Percentiles rank a stretch among this genome's conserved stretches.
phyloP scores from a whole-genome alignment of 768 basidiomycete genomes.

The Leccinellum albellum region DNA sequence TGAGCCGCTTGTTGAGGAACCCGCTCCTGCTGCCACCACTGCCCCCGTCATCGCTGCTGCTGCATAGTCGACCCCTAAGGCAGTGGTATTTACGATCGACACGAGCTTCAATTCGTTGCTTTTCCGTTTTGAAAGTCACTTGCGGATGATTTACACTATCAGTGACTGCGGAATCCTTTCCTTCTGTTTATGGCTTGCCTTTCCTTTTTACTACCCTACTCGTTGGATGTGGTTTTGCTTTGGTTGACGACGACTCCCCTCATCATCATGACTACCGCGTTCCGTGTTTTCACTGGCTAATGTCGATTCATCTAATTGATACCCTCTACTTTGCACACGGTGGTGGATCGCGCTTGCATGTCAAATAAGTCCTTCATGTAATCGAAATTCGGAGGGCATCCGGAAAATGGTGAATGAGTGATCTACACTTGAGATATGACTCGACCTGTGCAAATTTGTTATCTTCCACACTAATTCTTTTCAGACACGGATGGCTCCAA shows the following conservation, averaged over 20 bases:
- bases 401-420: not conserved
- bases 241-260: constrained; percentile 50
- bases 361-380: constrained; percentile 32
- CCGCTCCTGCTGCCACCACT: constrained; percentile 39
- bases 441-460: constrained; percentile 13
- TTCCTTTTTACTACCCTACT: constrained; percentile 39
- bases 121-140: constrained; percentile 35
- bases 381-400: constrained; percentile 22
- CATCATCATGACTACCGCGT: constrained; percentile 62
- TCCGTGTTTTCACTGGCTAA: constrained; percentile 62
- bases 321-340: constrained; percentile 38
- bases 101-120: constrained; percentile 36
- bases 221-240: constrained; percentile 59
- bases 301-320: constrained; percentile 62
- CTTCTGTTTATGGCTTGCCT: constrained; percentile 34
- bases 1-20: constrained; percentile 37
- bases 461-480: not conserved
- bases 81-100: constrained; percentile 42
- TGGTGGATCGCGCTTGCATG: constrained; percentile 34
- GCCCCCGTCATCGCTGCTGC: constrained; percentile 73
- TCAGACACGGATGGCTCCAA: constrained; percentile 56
- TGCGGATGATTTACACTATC: constrained; percentile 34
- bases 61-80: constrained; percentile 49
- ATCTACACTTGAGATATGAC: constrained; percentile 14
- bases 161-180: constrained; percentile 36